Percentiles rank a stretch among this genome's conserved stretches.
Evolutionary conservation across 2,329 filamentous ascomycete genomes (phyloP).

Genomic region (Nemania abortiva): DNA sequence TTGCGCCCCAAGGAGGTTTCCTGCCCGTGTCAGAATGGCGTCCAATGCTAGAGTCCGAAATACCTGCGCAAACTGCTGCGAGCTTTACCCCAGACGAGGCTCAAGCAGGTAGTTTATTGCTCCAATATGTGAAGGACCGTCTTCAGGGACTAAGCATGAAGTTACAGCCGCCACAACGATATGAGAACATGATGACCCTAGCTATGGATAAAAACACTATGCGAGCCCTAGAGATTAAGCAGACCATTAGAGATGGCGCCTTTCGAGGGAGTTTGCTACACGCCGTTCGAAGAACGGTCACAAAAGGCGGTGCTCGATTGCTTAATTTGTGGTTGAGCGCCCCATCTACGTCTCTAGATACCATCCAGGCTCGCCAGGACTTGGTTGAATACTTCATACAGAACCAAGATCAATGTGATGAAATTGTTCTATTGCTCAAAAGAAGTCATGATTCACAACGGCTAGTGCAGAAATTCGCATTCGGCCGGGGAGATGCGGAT

Average conservation of each 20-base stretch:
- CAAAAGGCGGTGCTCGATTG: constrained; percentile 88
- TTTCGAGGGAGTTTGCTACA: constrained; percentile 89
- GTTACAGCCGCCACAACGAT: constrained; percentile 83
- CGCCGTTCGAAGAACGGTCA: constrained; percentile 88
- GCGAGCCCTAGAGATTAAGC: constrained; percentile 87
- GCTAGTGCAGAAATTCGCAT: constrained; percentile 91
- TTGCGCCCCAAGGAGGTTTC: constrained; percentile 65
- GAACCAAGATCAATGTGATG: constrained; percentile 75
- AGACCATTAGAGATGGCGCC: constrained; percentile 82
- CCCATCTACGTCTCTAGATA: constrained; percentile 85
- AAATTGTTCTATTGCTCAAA: constrained; percentile 74
- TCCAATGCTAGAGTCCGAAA: constrained; percentile 79
- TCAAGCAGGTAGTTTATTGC: constrained; percentile 80
- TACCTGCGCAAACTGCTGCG: constrained; percentile 64
- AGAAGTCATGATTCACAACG: constrained; percentile 88
- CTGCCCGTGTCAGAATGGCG: constrained; percentile 74
- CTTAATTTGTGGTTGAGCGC: constrained; percentile 88
- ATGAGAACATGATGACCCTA: constrained; percentile 83
- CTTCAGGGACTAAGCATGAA: constrained; percentile 83
- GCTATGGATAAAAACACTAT: constrained; percentile 92
- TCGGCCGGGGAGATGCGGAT: constrained; percentile 91
- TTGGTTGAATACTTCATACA: constrained; percentile 81
- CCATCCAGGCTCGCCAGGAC: constrained; percentile 84
- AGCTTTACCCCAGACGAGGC: constrained; percentile 78
- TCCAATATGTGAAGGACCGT: constrained; percentile 85